Percentiles rank a stretch among this genome's conserved stretches.
These are phyloP conservation scores for Saprolegnia diclina DNA, from an alignment of 352 stramenopile genomes.

Conservation along the genomic window DNA sequence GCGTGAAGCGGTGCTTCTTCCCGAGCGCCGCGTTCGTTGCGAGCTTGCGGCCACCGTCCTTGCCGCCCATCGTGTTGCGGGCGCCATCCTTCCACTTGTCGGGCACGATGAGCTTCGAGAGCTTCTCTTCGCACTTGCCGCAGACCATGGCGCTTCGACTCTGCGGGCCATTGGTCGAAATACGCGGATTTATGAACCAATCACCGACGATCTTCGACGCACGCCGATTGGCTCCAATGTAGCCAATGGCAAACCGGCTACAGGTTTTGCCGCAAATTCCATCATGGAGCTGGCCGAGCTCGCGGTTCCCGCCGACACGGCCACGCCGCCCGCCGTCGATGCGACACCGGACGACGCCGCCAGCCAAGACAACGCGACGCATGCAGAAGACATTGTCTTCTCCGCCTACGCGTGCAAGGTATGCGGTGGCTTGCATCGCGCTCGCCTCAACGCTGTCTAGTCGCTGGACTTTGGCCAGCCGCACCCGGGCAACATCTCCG, in stretches of 20 bases:
- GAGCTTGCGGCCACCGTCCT: constrained; percentile 44
- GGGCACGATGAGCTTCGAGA: constrained; percentile 67
- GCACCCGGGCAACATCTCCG: constrained; percentile 22
- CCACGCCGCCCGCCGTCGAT: not conserved
- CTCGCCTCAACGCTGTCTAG: not conserved
- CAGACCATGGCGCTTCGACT: constrained; percentile 48
- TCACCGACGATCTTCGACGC: too few species aligned
- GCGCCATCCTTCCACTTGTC: constrained; percentile 70
- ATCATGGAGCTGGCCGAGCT: not conserved
- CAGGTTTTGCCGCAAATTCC: not conserved
- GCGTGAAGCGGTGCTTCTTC: constrained; percentile 47
- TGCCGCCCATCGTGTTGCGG: constrained; percentile 49
- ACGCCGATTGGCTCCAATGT: not conserved
- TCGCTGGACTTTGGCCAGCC: constrained; percentile 16
- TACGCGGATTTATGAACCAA: too few species aligned
- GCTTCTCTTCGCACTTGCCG: constrained; percentile 68
- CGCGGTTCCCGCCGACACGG: not conserved
- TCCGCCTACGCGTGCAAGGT: constrained; percentile 25
- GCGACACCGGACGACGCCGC: not conserved
- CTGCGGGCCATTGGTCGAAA: constrained; percentile 4
- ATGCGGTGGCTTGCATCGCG: not conserved
- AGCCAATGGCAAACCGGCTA: not conserved
- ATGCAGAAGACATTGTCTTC: constrained; percentile 23
- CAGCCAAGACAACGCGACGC: not conserved
- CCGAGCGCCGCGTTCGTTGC: constrained; percentile 41